These are phyloP conservation scores for Solanum hybrid DNA, from an alignment of 305 asterid species.

Conservation along the genomic window DNA sequence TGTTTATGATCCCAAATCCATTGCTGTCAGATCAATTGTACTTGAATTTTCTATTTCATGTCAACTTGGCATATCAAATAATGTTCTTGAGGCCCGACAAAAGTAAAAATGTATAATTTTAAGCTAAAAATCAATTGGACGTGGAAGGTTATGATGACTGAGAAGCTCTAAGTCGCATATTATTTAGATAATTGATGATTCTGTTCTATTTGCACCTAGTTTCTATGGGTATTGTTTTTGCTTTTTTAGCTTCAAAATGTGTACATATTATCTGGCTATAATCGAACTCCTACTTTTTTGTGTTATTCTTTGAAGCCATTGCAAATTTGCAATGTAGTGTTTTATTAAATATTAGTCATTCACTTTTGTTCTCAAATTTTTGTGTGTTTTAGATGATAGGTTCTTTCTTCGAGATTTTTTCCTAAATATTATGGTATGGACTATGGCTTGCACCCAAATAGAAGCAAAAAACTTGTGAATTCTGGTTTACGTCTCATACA, in stretches of 20 bases:
- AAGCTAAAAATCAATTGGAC: neutral
- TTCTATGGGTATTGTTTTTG: neutral
- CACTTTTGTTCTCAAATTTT: neutral
- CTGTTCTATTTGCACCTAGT: neutral
- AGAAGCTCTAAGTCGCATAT: neutral
- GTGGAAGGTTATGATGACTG: neutral
- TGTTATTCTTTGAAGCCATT: neutral
- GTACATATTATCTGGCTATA: neutral
- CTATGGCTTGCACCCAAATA: neutral
- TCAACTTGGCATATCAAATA: neutral
- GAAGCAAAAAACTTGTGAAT: neutral
- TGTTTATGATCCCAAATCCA: neutral
- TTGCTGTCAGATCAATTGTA: neutral
- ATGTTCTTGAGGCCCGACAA: neutral
- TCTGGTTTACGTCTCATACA: neutral
- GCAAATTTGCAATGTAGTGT: neutral
- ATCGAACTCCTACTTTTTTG: neutral
- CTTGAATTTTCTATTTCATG: neutral
- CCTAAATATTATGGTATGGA: neutral
- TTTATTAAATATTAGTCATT: neutral
- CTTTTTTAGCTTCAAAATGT: neutral
- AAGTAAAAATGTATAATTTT: neutral
- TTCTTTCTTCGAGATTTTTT: neutral
- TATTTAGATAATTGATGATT: neutral
- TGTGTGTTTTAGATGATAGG: neutral